Percentiles rank a stretch among this genome's conserved stretches.
These are phyloP conservation scores for Talaromyces funiculosus DNA, from an alignment of 2,329 filamentous ascomycete species.

Conservation along the genomic window DNA sequence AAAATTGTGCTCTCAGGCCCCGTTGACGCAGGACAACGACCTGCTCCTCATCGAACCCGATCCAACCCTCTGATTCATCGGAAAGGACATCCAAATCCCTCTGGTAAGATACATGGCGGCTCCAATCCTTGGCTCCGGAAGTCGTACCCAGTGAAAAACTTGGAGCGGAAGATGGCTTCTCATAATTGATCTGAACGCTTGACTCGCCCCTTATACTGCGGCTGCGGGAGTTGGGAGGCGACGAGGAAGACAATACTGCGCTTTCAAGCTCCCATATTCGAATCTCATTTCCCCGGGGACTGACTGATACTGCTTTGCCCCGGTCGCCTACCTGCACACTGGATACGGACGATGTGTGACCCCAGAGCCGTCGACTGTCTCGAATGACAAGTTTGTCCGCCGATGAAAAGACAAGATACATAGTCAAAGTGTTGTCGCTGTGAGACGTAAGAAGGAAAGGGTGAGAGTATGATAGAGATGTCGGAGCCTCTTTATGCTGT, in stretches of 20 bases:
- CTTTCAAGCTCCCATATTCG: conserved; percentile 88
- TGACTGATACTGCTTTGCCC: conserved; percentile 87
- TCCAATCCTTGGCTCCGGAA: conserved; percentile 22
- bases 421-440: conserved; percentile 78
- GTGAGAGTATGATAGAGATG: conserved; percentile 65
- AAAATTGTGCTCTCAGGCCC: conserved; percentile 60
- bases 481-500: conserved; percentile 47
- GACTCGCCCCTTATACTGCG: conserved; percentile 42
- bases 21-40: conserved; percentile 79
- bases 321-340: conserved; percentile 77
- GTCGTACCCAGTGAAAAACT: conserved; percentile 13
- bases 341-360: conserved; percentile 84
- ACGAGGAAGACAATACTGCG: conserved; percentile 39
- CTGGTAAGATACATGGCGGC: conserved; percentile 19
- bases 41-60: conserved; percentile 87
- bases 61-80: conserved; percentile 54
- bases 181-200: conserved; percentile 51
- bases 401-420: conserved; percentile 75
- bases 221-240: conserved; percentile 36
- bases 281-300: conserved; percentile 68
- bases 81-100: conserved; percentile 14
- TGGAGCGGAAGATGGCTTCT: conserved; percentile 22
- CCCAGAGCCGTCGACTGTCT: conserved; percentile 72
- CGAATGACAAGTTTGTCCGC: conserved; percentile 61
- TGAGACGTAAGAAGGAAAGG: conserved; percentile 81